These are phyloP conservation scores for Rauvolfia tetraphylla DNA, from an alignment of 257 asterid genomes.

Conservation along the genomic window DNA sequence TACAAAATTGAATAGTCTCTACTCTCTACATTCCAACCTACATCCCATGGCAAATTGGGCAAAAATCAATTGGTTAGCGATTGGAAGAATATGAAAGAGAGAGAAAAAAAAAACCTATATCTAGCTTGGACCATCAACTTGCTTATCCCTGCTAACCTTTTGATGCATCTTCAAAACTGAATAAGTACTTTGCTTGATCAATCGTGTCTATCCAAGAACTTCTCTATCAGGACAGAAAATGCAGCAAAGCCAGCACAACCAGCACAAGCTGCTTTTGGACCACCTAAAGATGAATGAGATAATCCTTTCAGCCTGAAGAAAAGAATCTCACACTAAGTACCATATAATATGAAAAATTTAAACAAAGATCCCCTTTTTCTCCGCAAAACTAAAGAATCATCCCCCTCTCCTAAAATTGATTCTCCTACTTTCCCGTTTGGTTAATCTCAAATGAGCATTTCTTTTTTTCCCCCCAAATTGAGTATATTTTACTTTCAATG, in stretches of 20 bases:
- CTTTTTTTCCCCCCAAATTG: too few relatives aligned
- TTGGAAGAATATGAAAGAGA: background rate
- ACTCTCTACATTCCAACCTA: background rate
- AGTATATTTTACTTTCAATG: too few relatives aligned
- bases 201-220: slow-evolving; percentile 41
- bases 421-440: background rate
- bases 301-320: background rate
- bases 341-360: too few relatives aligned
- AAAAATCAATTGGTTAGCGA: background rate
- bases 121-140: background rate
- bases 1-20: slow-evolving; percentile 5
- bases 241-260: slow-evolving; percentile 58
- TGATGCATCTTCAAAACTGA: slow-evolving; percentile 10
- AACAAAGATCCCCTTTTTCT: background rate
- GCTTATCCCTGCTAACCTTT: background rate
- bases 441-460: background rate
- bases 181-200: background rate
- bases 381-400: background rate
- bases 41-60: background rate
- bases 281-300: slow-evolving; percentile 27
- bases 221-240: slow-evolving; percentile 55
- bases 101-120: too few relatives aligned
- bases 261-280: slow-evolving; percentile 49
- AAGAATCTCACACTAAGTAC: background rate
- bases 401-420: background rate